Base-by-base conservation (phyloP, 2,329 filamentous ascomycete genomes). In the Zymoseptoria tritici region DNA sequence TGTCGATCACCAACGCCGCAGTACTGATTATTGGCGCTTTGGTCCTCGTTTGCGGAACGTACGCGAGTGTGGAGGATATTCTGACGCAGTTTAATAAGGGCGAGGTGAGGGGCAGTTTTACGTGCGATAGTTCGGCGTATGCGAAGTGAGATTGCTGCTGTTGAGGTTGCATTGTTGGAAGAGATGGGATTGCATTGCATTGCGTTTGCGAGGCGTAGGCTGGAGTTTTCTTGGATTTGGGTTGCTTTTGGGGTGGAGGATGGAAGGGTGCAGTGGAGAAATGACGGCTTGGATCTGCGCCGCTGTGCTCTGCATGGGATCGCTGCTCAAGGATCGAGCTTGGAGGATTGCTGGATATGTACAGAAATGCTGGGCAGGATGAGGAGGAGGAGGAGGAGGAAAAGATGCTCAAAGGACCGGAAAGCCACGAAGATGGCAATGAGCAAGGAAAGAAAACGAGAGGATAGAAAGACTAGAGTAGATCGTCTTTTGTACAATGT, bases 21-120 rank as follows among this genome's bases (percentile, higher is more conserved):
- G 73, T 80, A n/a, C 73, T 81, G 54, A 16, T 67, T 26, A 69
- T 74, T 51, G 73, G 73, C 4, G 11, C 72, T 8, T 63, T 67
- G 8, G 65, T 70, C 1, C 62, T 74, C 2, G 72, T 66, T 20
- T 73, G 73, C 11, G 78, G 78, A 53, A 77, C 77, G 9, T 79
- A 79, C 59, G 75, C 77, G 2, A 73, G 70, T 59, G 75, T 78
- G 19, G 66, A 76, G 68, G 77, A 79, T 61, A 79, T 79, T 54
- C 67, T 75, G 5, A 67, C 73, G 22, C 71, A 75, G 66, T 79
- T 78, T 62, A 68, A 61, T 29, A 61, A 60, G 5, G 75, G 76
- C 6, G 57, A 56, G 29, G 75, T 78, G 0, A 68, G 77, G 55
- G 70, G 73, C 49, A 65, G 74, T 4, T 79, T 79, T 51, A 77